Percentiles rank a stretch among this genome's conserved stretches.
Conservation (phyloP, 2,329 filamentous ascomycete species). For the Pseudogymnoascus sp. region DNA sequence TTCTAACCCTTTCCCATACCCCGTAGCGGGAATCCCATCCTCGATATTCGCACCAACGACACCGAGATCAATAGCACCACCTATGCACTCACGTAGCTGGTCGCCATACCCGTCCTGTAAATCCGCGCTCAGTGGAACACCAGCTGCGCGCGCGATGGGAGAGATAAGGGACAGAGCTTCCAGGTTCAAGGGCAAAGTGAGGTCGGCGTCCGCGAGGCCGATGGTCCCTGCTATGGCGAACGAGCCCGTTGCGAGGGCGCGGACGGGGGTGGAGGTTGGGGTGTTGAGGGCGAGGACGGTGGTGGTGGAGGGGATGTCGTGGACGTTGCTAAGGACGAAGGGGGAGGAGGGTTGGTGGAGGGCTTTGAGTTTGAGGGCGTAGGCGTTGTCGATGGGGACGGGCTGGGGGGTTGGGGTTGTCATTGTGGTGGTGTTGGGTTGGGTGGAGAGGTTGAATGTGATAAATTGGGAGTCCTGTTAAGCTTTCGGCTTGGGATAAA, state of each 20-base stretch:
- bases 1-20: conserved; percentile 29
- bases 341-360: conserved; percentile 48
- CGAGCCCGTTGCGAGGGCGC: conserved; percentile 29
- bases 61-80: conserved; percentile 42
- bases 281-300: conserved; percentile 40
- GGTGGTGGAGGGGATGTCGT: conserved; percentile 45
- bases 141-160: conserved; percentile 34
- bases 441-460: background rate
- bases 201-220: conserved; percentile 41
- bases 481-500: background rate
- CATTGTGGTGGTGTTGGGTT: background rate
- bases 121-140: conserved; percentile 50
- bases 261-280: conserved; percentile 1
- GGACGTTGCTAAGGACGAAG: conserved; percentile 50
- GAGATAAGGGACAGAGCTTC: conserved; percentile 41
- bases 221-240: conserved; percentile 44
- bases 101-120: conserved; percentile 55
- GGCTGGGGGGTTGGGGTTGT: background rate
- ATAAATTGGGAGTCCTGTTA: background rate
- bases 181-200: conserved; percentile 48
- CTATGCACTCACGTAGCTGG: conserved; percentile 40
- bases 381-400: conserved; percentile 4
- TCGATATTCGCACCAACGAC: conserved; percentile 56
- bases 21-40: conserved; percentile 32
- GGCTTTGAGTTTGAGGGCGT: conserved; percentile 32